phyloP scores from a whole-genome alignment of 352 stramenopile species.

The Plasmopara muralis region DNA sequence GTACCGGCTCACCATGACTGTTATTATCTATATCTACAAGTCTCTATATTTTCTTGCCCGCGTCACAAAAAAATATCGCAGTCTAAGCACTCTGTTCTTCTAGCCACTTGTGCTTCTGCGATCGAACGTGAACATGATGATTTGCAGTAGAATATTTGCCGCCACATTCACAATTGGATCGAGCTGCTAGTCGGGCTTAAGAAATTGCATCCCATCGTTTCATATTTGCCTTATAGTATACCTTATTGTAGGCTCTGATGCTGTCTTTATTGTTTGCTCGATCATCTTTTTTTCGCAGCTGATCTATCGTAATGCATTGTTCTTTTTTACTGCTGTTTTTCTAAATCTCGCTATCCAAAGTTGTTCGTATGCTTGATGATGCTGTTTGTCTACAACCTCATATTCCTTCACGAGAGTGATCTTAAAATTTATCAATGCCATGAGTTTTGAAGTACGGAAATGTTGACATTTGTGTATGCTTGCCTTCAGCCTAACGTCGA shows the following conservation, averaged over 20 bases:
- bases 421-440: constrained; percentile 3
- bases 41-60: constrained; percentile 1
- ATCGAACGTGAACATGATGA: constrained; percentile 2
- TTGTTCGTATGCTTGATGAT: constrained; percentile 2
- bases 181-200: background rate
- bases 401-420: too few relatives aligned
- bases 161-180: constrained; percentile 1
- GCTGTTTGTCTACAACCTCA: too few relatives aligned
- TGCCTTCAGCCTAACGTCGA: constrained; percentile 2
- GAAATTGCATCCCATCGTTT: background rate
- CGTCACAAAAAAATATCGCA: constrained; percentile 1
- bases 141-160: constrained; percentile 2
- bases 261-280: constrained; percentile 1
- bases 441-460: constrained; percentile 1
- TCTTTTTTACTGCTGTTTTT: constrained; percentile 2
- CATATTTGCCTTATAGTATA: constrained; percentile 2
- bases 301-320: constrained; percentile 1
- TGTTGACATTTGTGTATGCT: constrained; percentile 2
- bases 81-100: constrained; percentile 1
- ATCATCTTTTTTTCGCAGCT: constrained; percentile 1
- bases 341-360: constrained; percentile 1
- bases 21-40: constrained; percentile 4
- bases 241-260: too few relatives aligned
- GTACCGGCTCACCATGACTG: constrained; percentile 4
- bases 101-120: constrained; percentile 1